These are phyloP conservation scores for Hymenoscyphus infarciens DNA, from an alignment of 2,329 filamentous ascomycete genomes.

Conservation along the genomic window DNA sequence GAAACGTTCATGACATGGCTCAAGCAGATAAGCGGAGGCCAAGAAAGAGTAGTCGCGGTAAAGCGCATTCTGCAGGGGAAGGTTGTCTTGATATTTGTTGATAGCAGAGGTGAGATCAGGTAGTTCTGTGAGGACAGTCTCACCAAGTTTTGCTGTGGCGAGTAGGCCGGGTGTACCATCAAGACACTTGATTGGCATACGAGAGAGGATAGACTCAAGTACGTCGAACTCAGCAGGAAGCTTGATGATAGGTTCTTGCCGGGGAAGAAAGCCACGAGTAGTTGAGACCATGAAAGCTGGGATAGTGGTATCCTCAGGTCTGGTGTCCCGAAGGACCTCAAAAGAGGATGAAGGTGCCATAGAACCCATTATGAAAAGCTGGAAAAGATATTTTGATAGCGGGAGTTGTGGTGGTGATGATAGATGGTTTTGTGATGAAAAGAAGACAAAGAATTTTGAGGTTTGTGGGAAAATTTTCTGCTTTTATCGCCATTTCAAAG, in stretches of 20 bases:
- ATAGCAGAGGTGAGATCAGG: slow-evolving; percentile 73
- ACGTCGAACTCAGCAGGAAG: slow-evolving; percentile 72
- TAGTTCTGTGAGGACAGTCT: slow-evolving; percentile 68
- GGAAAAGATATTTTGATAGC: not conserved
- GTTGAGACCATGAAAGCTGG: slow-evolving; percentile 79
- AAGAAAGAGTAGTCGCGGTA: slow-evolving; percentile 93
- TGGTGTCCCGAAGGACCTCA: slow-evolving; percentile 60
- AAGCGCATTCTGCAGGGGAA: slow-evolving; percentile 77
- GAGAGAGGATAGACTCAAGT: slow-evolving; percentile 67
- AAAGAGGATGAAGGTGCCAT: slow-evolving; percentile 41
- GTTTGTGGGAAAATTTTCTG: slow-evolving; percentile 19
- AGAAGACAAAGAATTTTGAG: slow-evolving; percentile 18
- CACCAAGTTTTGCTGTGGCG: slow-evolving; percentile 69
- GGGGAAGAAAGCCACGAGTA: slow-evolving; percentile 69
- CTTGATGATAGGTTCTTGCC: slow-evolving; percentile 56
- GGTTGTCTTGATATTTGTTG: slow-evolving; percentile 68
- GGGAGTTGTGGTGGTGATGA: not conserved
- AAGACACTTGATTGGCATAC: slow-evolving; percentile 74
- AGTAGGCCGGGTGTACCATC: slow-evolving; percentile 75
- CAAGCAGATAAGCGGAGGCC: slow-evolving; percentile 82
- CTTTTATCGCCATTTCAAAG: slow-evolving; percentile 28
- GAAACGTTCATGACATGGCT: slow-evolving; percentile 80
- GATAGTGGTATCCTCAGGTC: slow-evolving; percentile 58
- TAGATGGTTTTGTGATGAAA: slow-evolving; percentile 13
- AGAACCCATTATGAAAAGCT: slow-evolving; percentile 32